Base-by-base conservation (phyloP, 1,139 yeast species). In the Kurtzmaniella quercitrusa region DNA sequence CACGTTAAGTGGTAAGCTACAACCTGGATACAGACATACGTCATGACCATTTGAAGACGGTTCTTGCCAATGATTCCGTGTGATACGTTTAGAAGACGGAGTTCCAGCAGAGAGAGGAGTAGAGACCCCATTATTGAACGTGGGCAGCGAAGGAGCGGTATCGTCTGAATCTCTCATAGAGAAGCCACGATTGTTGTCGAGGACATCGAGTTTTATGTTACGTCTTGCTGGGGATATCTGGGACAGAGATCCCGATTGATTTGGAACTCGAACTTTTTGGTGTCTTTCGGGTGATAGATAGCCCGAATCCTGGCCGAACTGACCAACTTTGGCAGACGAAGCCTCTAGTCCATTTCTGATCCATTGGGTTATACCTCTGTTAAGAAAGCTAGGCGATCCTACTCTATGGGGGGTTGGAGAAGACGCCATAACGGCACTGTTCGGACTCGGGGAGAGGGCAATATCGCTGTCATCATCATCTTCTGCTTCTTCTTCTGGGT, bases 21-120 rank as follows among this genome's bases (percentile, higher is more conserved):
- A 84, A 1, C 54, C 50, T 1, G 47, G 44, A 21, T 65, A 55
- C 1, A 63, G 52, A 46, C 84, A 79, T 1, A 44, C 47, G 14
- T 62, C 65, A 16, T 60, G 48, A 2, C 55, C 44, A 2, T 50
- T 43, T 0, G 67, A 63, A 0, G 62, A 43, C 3, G 81, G 80
- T 39, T 69, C 75, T 48, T 75, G 74, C 94, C 94, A 87, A 58
- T 87, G 95, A 5, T 66, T 54, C 40, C 81, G 64, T 0, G 80
- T 70, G 1, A 82, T 70, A 12, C 12, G 19, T 9, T 15, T 21
- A 12, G 25, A n/a, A 11, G 18, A 12, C 25, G 16, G 11, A 17
- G 9, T 17, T 12, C 33, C 18, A 11, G 31, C 12, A 8, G 21
- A 23, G 8, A 21, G 16, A 37, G 40, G 11, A 23, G 25, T 34